A percentile compares a stretch with the other conserved stretches of the same genome.
These are phyloP conservation scores for Graphiopsis chlorocephala DNA, from an alignment of 2,329 filamentous ascomycete genomes.

Conservation along the genomic window DNA sequence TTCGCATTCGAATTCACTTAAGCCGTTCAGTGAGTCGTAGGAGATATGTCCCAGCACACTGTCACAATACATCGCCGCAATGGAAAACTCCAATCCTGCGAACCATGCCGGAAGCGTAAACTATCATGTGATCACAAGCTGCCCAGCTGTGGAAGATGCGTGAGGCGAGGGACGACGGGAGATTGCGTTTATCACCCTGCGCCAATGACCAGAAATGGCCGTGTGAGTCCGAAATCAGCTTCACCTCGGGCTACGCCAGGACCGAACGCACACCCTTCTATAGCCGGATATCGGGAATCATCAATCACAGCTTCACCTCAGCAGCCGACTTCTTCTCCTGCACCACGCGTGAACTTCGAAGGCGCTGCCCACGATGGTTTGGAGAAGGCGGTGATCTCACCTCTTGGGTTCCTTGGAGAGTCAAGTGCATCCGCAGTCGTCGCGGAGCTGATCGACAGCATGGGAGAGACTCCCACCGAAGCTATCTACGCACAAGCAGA, in stretches of 20 bases:
- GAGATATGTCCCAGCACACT: background rate
- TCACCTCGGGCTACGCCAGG: background rate
- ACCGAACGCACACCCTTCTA: background rate
- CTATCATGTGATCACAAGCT: conserved; percentile 26
- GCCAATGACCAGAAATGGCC: conserved; percentile 21
- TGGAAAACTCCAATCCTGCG: conserved; percentile 26
- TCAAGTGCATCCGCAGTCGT: conserved; percentile 23
- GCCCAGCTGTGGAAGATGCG: conserved; percentile 24
- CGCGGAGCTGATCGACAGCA: conserved; percentile 23
- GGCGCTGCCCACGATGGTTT: conserved; percentile 13
- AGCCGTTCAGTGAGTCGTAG: background rate
- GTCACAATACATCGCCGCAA: conserved; percentile 20
- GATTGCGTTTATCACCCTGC: conserved; percentile 27
- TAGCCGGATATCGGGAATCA: background rate
- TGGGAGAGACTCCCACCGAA: conserved; percentile 18
- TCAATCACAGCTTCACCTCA: background rate
- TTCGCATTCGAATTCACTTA: background rate
- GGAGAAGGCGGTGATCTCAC: conserved; percentile 2
- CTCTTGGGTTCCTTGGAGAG: conserved; percentile 22
- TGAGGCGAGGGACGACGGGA: conserved; percentile 18
- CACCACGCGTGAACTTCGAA: conserved; percentile 20
- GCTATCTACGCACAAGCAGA: background rate
- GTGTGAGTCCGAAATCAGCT: background rate
- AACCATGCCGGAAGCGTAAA: conserved; percentile 26
- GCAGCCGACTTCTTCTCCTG: conserved; percentile 9